A percentile compares a stretch with the other conserved stretches of the same genome.
Evolutionary conservation across 257 asterid species (phyloP).

Genomic region (Mentha longifolia): DNA sequence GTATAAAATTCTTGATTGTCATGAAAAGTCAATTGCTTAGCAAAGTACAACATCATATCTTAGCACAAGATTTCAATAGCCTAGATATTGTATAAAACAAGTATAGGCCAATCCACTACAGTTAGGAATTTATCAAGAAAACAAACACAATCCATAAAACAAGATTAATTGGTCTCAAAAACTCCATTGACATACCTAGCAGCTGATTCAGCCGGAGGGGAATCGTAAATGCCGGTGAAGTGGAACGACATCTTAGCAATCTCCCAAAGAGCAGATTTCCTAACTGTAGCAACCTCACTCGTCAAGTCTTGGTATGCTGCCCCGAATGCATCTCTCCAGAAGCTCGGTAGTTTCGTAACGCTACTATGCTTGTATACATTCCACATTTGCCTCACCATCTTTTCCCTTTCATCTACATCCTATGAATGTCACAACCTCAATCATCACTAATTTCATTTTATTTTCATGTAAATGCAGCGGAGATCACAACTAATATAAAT

Average conservation of each 20-base stretch:
- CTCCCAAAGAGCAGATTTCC: constrained; percentile 69
- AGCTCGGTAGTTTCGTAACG: constrained; percentile 57
- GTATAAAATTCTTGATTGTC: no score
- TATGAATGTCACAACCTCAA: constrained; percentile 23
- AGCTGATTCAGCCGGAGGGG: constrained; percentile 43
- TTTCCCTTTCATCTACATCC: constrained; percentile 94
- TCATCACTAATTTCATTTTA: neutral
- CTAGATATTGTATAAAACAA: neutral
- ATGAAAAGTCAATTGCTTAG: no score
- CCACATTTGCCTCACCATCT: constrained; percentile 91
- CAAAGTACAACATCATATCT: no score
- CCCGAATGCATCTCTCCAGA: constrained; percentile 92
- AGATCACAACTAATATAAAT: no score
- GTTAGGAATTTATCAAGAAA: neutral
- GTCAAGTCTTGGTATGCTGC: constrained; percentile 92
- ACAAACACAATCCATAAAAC: neutral
- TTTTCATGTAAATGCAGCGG: no score
- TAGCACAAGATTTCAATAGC: neutral
- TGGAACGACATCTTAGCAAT: constrained; percentile 89
- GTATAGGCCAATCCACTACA: neutral
- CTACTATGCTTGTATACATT: constrained; percentile 76
- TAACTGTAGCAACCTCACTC: constrained; percentile 54
- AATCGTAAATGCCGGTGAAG: constrained; percentile 47
- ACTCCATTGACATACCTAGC: constrained; percentile 33
- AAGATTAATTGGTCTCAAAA: no score